phyloP scores from a whole-genome alignment of 1,139 yeast species.

The Kodamaea suecica region DNA sequence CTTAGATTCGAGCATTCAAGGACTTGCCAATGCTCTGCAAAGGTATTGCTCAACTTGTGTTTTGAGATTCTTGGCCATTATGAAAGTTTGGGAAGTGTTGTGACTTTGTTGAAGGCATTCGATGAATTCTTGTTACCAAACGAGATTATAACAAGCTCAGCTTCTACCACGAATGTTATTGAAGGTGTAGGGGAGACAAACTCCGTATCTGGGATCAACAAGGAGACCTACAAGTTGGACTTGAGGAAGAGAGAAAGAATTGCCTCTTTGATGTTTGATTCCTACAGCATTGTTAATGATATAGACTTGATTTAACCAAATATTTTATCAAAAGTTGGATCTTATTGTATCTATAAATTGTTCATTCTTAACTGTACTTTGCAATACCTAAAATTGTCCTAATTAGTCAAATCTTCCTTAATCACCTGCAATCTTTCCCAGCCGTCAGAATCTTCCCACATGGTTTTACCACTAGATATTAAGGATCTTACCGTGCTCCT shows the following conservation, averaged over 20 bases:
- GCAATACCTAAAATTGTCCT: too few species aligned
- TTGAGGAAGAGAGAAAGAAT: conserved; percentile 17
- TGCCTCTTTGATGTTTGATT: conserved; percentile 30
- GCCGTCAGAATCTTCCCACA: conserved; percentile 79
- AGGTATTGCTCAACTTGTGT: conserved; percentile 19
- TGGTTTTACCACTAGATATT: conserved; percentile 72
- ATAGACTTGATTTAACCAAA: not conserved
- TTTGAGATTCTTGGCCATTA: conserved; percentile 12
- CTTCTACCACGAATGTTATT: not conserved
- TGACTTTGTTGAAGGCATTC: conserved; percentile 1
- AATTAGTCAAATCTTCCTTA: conserved; percentile 38
- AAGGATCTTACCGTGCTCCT: conserved; percentile 67
- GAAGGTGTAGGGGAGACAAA: not conserved
- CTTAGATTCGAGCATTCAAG: conserved; percentile 44
- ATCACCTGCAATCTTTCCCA: conserved; percentile 63
- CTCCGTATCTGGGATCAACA: conserved; percentile 1
- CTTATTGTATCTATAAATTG: too few species aligned
- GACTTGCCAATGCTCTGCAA: conserved; percentile 33
- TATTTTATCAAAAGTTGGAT: not conserved
- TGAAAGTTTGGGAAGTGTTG: conserved; percentile 3
- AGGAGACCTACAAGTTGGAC: not conserved
- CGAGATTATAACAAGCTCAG: not conserved
- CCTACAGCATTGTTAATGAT: conserved; percentile 29
- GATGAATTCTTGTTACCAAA: conserved; percentile 4
- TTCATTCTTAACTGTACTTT: not conserved